Percentiles rank a stretch among this genome's conserved stretches.
phyloP scores from a whole-genome alignment of 1,284 basidiomycete species.

The Bondarzewia mesenterica region DNA sequence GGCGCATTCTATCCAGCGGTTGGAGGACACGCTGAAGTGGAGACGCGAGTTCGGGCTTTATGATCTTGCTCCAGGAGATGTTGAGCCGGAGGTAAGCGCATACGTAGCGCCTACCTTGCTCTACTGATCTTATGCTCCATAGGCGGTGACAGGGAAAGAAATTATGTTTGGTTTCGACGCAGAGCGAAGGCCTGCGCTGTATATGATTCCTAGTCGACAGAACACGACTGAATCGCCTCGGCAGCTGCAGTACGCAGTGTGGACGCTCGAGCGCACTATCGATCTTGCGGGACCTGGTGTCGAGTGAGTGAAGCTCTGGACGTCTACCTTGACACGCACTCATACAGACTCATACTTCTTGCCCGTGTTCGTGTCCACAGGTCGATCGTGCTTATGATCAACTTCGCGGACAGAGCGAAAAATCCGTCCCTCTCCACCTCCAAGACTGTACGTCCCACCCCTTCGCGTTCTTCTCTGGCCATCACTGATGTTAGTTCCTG shows the following conservation, averaged over 20 bases:
- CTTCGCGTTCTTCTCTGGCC: not conserved
- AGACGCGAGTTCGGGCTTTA: conserved; percentile 77
- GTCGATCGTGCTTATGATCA: conserved; percentile 69
- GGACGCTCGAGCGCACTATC: conserved; percentile 65
- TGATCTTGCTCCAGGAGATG: conserved; percentile 70
- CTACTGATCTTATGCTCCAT: conserved; percentile 38
- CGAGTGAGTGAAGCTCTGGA: conserved; percentile 36
- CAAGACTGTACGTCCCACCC: conserved; percentile 30
- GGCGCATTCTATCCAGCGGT: conserved; percentile 67
- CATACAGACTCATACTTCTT: not conserved
- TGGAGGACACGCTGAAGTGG: conserved; percentile 76
- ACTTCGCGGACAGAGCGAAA: conserved; percentile 77
- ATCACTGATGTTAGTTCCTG: not conserved
- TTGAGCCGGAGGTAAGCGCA: conserved; percentile 14
- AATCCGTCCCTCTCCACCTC: conserved; percentile 62
- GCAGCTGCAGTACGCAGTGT: conserved; percentile 77
- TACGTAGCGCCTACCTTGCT: not conserved
- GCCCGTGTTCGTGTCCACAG: no score
- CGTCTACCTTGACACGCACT: not conserved
- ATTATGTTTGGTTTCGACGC: conserved; percentile 77
- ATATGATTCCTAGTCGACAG: conserved; percentile 80
- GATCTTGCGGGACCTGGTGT: conserved; percentile 72
- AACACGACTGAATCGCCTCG: conserved; percentile 71
- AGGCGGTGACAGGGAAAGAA: conserved; percentile 76
- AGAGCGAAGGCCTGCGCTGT: conserved; percentile 75